A percentile compares a stretch with the other conserved stretches of the same genome.
Evolutionary conservation across 305 asterid genomes (phyloP).

Genomic region (Coffea humblotiana): DNA sequence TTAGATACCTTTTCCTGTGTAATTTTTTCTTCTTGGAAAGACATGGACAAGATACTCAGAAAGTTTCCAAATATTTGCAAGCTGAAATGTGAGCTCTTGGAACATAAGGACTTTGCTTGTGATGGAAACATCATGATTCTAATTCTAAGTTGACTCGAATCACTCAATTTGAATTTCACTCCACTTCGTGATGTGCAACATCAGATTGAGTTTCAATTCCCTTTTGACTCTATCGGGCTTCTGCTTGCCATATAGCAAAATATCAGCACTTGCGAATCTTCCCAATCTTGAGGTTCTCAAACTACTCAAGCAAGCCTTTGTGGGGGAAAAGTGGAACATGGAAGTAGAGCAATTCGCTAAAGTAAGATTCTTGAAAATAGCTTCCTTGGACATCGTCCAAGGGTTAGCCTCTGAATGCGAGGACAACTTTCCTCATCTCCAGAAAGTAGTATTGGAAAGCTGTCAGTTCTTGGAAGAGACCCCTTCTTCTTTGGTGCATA

Average conservation of each 20-base stretch:
- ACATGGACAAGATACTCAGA: not conserved
- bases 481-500: not conserved
- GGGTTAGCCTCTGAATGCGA: constrained; percentile 6
- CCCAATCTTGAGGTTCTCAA: constrained; percentile 18
- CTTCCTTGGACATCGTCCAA: not conserved
- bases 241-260: not conserved
- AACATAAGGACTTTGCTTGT: not conserved
- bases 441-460: not conserved
- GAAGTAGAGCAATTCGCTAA: constrained; percentile 3
- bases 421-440: constrained; percentile 5
- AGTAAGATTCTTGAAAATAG: constrained; percentile 17
- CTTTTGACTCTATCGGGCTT: not conserved
- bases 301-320: not conserved
- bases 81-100: not conserved
- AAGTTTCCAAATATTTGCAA: not conserved
- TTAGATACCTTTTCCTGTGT: constrained; percentile 1
- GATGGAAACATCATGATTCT: not conserved
- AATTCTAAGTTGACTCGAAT: constrained; percentile 8
- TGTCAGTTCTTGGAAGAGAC: not conserved
- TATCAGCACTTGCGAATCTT: not conserved
- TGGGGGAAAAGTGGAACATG: constrained; percentile 13
- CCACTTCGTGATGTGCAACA: no score
- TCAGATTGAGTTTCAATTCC: not conserved
- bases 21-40: not conserved
- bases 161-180: not conserved